These are phyloP conservation scores for Pinus taeda DNA, from an alignment of 75 land plant genomes.

Conservation along the genomic window DNA sequence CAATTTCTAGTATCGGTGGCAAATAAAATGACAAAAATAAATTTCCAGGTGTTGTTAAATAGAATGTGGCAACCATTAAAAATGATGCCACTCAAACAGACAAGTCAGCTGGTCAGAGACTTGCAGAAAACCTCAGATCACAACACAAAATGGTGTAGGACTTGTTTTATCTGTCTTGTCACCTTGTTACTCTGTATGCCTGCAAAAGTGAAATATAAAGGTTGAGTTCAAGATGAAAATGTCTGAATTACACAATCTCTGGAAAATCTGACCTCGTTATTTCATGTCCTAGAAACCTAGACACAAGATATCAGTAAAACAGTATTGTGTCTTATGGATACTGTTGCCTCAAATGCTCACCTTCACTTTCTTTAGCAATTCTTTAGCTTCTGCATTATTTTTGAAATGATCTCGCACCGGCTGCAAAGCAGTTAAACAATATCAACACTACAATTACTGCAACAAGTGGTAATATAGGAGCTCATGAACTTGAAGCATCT, in stretches of 20 bases:
- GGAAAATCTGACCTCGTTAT: background rate
- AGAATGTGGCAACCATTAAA: too few relatives aligned
- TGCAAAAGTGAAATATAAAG: conserved; percentile 10
- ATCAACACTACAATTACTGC: background rate
- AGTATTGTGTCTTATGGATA: background rate
- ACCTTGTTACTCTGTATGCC: conserved; percentile 35
- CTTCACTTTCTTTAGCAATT: conserved; percentile 53
- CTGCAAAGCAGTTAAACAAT: conserved; percentile 26
- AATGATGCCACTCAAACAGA: background rate
- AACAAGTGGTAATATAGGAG: background rate
- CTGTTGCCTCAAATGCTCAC: conserved; percentile 14
- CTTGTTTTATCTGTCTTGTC: background rate
- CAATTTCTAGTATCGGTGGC: too few relatives aligned
- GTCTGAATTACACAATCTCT: background rate
- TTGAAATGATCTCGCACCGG: conserved; percentile 73
- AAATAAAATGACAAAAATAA: too few relatives aligned
- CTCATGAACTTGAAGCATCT: background rate
- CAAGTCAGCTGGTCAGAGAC: background rate
- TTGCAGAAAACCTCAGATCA: background rate
- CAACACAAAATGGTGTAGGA: background rate
- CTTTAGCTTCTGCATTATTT: conserved; percentile 41
- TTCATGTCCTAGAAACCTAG: background rate
- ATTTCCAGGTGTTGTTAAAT: too few relatives aligned
- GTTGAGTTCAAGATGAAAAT: background rate
- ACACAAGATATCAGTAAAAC: background rate